phyloP scores from a whole-genome alignment of 1,284 basidiomycete genomes.

The Microbotryomycetes sp. region DNA sequence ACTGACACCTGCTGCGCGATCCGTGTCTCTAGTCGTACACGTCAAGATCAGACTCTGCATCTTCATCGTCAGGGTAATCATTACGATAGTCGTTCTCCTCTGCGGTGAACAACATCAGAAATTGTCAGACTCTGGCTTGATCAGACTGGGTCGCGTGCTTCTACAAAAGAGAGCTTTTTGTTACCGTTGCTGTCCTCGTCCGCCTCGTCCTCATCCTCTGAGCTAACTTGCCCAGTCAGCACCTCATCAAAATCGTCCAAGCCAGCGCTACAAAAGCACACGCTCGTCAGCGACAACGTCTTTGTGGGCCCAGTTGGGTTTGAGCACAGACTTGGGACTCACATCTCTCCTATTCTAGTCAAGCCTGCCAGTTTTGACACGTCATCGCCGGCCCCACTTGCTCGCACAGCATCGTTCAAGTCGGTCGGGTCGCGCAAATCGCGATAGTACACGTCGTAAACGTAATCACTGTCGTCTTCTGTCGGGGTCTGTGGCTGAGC shows the following conservation, averaged over 20 bases:
- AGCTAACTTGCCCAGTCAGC: not conserved
- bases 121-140: not conserved
- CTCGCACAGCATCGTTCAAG: not conserved
- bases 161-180: not conserved
- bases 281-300: not conserved
- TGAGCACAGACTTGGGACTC: not conserved
- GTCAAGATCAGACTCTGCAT: conserved; percentile 5
- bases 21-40: not conserved
- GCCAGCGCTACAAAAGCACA: conserved; percentile 12
- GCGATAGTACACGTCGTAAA: conserved; percentile 37
- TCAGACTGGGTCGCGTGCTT: not conserved
- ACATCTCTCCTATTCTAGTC: conserved; percentile 33
- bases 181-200: conserved; percentile 36
- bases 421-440: conserved; percentile 8
- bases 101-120: conserved; percentile 1
- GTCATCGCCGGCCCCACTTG: conserved; percentile 9
- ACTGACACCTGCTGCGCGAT: no score
- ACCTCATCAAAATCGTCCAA: conserved; percentile 17
- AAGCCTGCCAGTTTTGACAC: conserved; percentile 24
- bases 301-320: not conserved
- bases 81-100: conserved; percentile 38
- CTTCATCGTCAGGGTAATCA: conserved; percentile 35
- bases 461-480: conserved; percentile 24
- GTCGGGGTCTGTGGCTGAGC: conserved; percentile 1
- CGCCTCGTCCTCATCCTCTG: conserved; percentile 30